These are phyloP conservation scores for Candida silvatica DNA, from an alignment of 805 yeast genomes.

Conservation along the genomic window DNA sequence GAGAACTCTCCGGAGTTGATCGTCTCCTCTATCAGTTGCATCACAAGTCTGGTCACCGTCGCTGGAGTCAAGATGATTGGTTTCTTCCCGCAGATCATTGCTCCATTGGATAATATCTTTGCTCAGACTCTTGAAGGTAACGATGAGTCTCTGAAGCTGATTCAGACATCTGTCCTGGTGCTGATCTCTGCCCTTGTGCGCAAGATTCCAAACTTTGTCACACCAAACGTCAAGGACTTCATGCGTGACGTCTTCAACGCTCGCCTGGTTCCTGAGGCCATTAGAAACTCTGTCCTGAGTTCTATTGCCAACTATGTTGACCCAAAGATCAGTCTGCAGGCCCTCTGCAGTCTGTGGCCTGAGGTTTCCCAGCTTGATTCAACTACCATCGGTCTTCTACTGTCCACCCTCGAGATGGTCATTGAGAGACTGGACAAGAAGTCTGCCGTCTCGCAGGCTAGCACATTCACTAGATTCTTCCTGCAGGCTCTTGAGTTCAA, in stretches of 20 bases:
- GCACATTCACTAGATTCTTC: slow-evolving; percentile 59
- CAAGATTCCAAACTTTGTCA: slow-evolving; percentile 79
- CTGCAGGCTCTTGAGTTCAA: slow-evolving; percentile 67
- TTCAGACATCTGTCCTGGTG: slow-evolving; percentile 66
- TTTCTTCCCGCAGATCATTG: slow-evolving; percentile 74
- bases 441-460: slow-evolving; percentile 62
- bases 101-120: slow-evolving; percentile 61
- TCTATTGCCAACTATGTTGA: slow-evolving; percentile 62
- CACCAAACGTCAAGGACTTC: slow-evolving; percentile 57
- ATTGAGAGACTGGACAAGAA: slow-evolving; percentile 67
- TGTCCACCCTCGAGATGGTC: slow-evolving; percentile 57
- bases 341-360: slow-evolving; percentile 59
- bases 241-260: slow-evolving; percentile 51
- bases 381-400: slow-evolving; percentile 55
- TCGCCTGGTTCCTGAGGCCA: slow-evolving; percentile 45
- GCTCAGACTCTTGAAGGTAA: slow-evolving; percentile 19
- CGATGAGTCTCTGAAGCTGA: slow-evolving; percentile 25
- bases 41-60: slow-evolving; percentile 59
- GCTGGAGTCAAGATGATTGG: slow-evolving; percentile 85
- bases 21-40: slow-evolving; percentile 65
- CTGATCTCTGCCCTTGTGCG: slow-evolving; percentile 68
- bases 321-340: slow-evolving; percentile 47
- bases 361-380: slow-evolving; percentile 29
- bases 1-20: slow-evolving; percentile 44
- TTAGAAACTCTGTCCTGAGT: slow-evolving; percentile 55